phyloP scores from a whole-genome alignment of 2,329 filamentous ascomycete species.

The Lomentospora prolificans region DNA sequence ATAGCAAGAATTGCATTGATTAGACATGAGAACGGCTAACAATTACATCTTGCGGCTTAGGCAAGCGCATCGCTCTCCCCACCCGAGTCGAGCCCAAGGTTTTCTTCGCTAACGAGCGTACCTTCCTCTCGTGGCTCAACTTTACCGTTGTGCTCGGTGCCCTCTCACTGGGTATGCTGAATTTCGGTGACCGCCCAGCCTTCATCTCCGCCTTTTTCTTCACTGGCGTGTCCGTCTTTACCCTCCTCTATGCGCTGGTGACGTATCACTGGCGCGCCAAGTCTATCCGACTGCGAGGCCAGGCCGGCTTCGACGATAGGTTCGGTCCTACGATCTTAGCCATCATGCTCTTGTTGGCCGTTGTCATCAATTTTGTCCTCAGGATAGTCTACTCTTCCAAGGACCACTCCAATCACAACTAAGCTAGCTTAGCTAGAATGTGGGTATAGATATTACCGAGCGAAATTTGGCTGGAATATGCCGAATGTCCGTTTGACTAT shows the following conservation, averaged over 20 bases:
- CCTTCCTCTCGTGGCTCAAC: constrained; percentile 98
- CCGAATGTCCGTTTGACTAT: too few species aligned
- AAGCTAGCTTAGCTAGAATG: neutral
- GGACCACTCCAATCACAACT: constrained; percentile 16
- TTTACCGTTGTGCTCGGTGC: constrained; percentile 98
- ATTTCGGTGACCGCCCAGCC: constrained; percentile 91
- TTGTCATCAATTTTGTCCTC: constrained; percentile 93
- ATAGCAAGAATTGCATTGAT: neutral
- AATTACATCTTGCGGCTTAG: constrained; percentile 31
- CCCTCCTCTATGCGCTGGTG: constrained; percentile 88
- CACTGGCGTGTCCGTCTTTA: constrained; percentile 85
- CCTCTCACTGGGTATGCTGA: constrained; percentile 90
- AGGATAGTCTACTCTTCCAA: constrained; percentile 49
- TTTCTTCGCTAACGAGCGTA: constrained; percentile 99
- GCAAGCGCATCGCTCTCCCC: constrained; percentile 96
- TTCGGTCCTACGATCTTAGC: constrained; percentile 89
- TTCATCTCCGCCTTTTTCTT: constrained; percentile 92
- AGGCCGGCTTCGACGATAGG: constrained; percentile 93
- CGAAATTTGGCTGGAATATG: neutral
- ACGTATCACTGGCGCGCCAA: constrained; percentile 97
- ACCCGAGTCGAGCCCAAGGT: constrained; percentile 98
- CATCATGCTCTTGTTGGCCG: constrained; percentile 73
- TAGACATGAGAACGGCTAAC: constrained; percentile 1
- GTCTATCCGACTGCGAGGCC: constrained; percentile 81
- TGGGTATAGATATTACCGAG: neutral